Evolutionary conservation across 208 protist species (phyloP).

Genomic region (Leishmania guyanensis): DNA sequence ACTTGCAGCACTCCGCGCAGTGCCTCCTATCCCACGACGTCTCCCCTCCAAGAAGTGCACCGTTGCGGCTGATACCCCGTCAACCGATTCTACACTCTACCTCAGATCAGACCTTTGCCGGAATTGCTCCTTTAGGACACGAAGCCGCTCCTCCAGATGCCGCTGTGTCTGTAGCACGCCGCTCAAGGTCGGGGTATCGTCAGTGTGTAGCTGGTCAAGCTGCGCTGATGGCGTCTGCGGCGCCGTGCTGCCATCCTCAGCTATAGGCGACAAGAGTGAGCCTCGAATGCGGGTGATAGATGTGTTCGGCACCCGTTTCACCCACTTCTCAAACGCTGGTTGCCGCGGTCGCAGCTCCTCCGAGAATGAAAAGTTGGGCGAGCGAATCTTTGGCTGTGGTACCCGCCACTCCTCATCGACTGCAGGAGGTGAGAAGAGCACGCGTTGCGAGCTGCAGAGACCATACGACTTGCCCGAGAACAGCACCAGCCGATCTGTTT

Average conservation of each 20-base stretch:
- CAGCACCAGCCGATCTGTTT: background rate
- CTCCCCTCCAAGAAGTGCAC: background rate
- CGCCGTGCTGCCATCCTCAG: constrained; percentile 2
- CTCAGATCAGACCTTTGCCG: background rate
- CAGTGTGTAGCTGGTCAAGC: background rate
- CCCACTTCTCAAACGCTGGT: background rate
- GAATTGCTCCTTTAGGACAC: constrained; percentile 25
- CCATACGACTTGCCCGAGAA: background rate
- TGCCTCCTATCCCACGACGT: background rate
- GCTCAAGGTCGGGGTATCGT: background rate
- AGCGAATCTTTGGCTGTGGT: background rate
- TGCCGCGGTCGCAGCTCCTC: background rate
- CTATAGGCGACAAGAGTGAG: constrained; percentile 11
- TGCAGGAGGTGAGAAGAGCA: constrained; percentile 6
- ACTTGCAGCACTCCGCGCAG: background rate
- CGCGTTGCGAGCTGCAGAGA: background rate
- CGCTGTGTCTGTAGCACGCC: constrained; percentile 23
- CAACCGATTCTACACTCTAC: background rate
- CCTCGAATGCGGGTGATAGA: constrained; percentile 7
- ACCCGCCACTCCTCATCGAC: background rate
- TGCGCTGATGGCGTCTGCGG: background rate
- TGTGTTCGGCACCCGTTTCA: background rate
- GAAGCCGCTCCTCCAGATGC: constrained; percentile 21
- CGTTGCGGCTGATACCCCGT: too few relatives aligned
- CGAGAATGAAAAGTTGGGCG: background rate